These are phyloP conservation scores for Aspergillus sp. DNA, from an alignment of 2,329 filamentous ascomycete species.

Conservation along the genomic window DNA sequence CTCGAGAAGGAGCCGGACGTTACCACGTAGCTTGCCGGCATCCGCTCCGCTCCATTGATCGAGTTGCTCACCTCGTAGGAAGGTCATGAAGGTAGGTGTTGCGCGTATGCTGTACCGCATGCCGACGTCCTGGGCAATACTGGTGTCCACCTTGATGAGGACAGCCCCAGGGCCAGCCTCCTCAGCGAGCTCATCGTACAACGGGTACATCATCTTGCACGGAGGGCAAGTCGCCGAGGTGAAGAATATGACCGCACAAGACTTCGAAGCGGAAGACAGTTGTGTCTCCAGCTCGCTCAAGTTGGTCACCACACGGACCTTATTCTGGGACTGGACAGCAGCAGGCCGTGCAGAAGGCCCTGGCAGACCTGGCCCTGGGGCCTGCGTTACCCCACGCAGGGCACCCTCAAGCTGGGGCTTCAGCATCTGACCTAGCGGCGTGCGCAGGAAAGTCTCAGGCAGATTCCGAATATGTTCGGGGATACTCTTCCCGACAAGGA, in stretches of 20 bases:
- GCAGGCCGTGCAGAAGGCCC: conserved; percentile 20
- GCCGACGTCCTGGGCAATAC: conserved; percentile 63
- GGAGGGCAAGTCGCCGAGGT: conserved; percentile 84
- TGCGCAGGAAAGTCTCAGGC: conserved; percentile 79
- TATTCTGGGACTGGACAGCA: conserved; percentile 29
- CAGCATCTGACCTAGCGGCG: conserved; percentile 85
- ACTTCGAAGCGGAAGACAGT: conserved; percentile 59
- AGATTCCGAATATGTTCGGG: conserved; percentile 83
- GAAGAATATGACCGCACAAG: conserved; percentile 85
- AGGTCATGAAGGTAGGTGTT: conserved; percentile 88
- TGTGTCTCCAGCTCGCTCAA: conserved; percentile 61
- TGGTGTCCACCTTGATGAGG: conserved; percentile 82
- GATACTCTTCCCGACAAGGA: conserved; percentile 83
- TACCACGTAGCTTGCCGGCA: conserved; percentile 64
- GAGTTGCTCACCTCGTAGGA: conserved; percentile 71
- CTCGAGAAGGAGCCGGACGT: conserved; percentile 70
- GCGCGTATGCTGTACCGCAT: conserved; percentile 67
- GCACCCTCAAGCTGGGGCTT: conserved; percentile 70
- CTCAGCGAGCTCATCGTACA: conserved; percentile 76
- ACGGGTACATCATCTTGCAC: conserved; percentile 78
- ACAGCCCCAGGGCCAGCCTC: conserved; percentile 67
- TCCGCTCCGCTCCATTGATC: conserved; percentile 81
- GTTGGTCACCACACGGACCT: conserved; percentile 62
- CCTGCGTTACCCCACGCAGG: conserved; percentile 63
- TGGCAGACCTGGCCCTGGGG: conserved; percentile 40